These are phyloP conservation scores for Erodium maritimum DNA, from an alignment of 345 rosid species.

Conservation along the genomic window DNA sequence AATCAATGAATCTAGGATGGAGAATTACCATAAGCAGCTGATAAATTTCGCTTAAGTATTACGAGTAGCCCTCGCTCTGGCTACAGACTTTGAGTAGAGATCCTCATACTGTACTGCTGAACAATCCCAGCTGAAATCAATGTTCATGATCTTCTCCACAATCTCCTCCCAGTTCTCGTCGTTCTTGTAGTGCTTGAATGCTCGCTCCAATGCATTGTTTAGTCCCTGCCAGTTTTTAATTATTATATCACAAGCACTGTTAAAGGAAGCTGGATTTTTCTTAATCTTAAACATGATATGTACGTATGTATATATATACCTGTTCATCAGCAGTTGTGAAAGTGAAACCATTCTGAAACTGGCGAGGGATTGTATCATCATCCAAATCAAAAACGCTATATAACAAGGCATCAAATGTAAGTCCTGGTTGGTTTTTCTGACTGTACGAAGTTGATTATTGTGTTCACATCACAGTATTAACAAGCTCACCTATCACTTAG, in stretches of 20 bases:
- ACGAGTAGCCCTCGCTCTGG: conserved; percentile 51
- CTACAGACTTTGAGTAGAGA: conserved; percentile 57
- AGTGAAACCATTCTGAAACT: conserved; percentile 63
- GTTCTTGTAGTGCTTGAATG: conserved; percentile 44
- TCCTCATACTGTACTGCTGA: conserved; percentile 78
- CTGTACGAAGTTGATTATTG: background rate
- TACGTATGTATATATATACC: no score
- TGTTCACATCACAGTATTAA: background rate
- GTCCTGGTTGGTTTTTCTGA: background rate
- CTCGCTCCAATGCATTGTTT: conserved; percentile 58
- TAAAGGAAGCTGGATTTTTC: no score
- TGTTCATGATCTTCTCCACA: conserved; percentile 56
- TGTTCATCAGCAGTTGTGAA: conserved; percentile 64
- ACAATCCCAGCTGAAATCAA: conserved; percentile 82
- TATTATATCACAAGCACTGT: background rate
- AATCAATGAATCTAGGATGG: no score
- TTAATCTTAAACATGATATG: no score
- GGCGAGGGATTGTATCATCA: conserved; percentile 60
- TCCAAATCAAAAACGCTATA: conserved; percentile 73
- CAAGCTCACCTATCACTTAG: conserved; percentile 70
- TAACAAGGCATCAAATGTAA: conserved; percentile 3
- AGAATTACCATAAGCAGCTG: no score
- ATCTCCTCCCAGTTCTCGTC: conserved; percentile 56
- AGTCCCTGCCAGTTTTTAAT: conserved; percentile 31
- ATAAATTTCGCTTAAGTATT: background rate